Base-by-base conservation (phyloP, 192 early-diverging fungal genomes). In the Diversispora epigaea region DNA sequence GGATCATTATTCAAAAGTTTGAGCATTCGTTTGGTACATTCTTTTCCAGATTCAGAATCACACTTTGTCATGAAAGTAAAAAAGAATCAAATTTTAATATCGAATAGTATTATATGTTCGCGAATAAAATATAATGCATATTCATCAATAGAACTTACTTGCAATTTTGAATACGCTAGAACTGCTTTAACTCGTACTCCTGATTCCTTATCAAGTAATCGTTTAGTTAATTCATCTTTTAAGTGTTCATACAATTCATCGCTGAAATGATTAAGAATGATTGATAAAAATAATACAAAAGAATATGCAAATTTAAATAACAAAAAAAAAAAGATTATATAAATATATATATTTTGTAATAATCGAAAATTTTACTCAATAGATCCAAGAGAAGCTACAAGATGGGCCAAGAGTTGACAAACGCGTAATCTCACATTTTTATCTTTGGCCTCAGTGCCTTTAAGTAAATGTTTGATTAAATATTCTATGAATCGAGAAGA, bases 141-240 rank as follows among this genome's bases (percentile, higher is more conserved):
- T 41, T 44, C 15, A 64, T 21, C 4, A 4, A 57, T 5, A 87
- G 81, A 52, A 12, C 80, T 86, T 40, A 86, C 89, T 78, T 93
- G 93, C 40, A 96, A 83, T 71, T 90, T 87, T 14, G 92, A 91
- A 19, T 93, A 77, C 0, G 94, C 91, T 58, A 89, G 86, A 1
- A 89, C 92, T 10, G 95, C 94, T 54, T 94, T 88, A 11, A 89
- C 86, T 3, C 95, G 87, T 65, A 96, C 89, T 6, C 82, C 79
- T 3, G 92, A 71, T 75, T 96, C 95, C 78, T 93, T 94, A 77
- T 96, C 95, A 68, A 83, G 82, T 67, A 93, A 82, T 63, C 93
- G 85, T 76, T 92, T 89, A 76, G 85, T 80, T 10, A 96, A 85
- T 54, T 86, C 80, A 19, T 82, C 83, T 80, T 86, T 86, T 61